Evolutionary conservation across 2,329 filamentous ascomycete genomes (phyloP), one percentile per base, ranked within the genome.

Genomic region (Huntiella decipiens): DNA sequence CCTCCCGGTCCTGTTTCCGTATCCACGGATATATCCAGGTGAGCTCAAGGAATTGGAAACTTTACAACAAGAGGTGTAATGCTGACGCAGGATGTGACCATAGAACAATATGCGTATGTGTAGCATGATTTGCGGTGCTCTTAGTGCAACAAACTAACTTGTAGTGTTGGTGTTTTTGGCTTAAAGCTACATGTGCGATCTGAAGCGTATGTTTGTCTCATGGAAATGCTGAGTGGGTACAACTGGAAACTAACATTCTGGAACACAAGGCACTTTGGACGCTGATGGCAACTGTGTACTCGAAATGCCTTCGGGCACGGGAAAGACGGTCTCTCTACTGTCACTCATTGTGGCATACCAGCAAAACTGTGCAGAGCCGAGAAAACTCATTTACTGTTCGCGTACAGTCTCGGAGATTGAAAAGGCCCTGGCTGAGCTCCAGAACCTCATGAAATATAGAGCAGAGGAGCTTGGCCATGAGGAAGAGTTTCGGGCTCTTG

Each of bases 381-480:
- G 92, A 47, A 98, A 98, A 63, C 76, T 98, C 44, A 95, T 98
- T 47, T 98, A 98, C 63, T 98, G 91, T 67, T 98, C 91, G 52
- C 86, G 91, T 77, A 98, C 91, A 47, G 98, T 98, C 87, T 98
- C 91, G 34, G 91, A 98, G 65, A 98, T 98, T 56, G 91, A 98
- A 60, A 98, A 98, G 64, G 91, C 92, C 0, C 64, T 98, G 44
- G 83, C 84, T 7, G 91, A 98, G 62, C 61, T 98, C 54, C 86
- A 91, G 60, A 79, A 78, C 17, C 64, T 98, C 45, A 98, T 98
- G 87, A 92, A 92, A 58, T 96, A 94, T 57, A 81, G 91, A 12
- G 68, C 84, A 4, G 74, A 94, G 52, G 77, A 95, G 60, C 72
- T 98, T n/a, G 91, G 91, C 1, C 70, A 80, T 49, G 80, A 81